Evolutionary conservation across 2,329 filamentous ascomycete species (phyloP).

Genomic region (Penicillium sp.): DNA sequence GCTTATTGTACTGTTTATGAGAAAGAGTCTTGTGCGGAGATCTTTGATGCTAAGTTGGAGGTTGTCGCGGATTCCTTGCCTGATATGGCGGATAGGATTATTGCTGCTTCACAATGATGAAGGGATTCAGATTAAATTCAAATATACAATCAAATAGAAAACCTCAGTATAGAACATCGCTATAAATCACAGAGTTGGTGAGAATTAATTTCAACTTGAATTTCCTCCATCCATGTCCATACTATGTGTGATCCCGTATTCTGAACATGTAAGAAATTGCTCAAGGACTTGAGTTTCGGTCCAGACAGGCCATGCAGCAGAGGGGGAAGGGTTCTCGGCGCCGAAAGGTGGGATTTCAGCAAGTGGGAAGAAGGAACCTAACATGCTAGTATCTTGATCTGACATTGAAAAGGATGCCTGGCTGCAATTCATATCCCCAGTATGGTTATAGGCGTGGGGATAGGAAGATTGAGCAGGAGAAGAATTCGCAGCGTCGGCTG

Average conservation of each 20-base stretch:
- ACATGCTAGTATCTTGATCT: constrained; percentile 6
- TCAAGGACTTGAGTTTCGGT: constrained; percentile 27
- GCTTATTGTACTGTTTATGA: constrained; percentile 61
- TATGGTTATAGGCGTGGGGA: neutral
- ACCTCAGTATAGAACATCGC: no score
- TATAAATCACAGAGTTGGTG: no score
- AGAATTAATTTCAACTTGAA: no score
- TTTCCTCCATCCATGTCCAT: neutral
- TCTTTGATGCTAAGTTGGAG: constrained; percentile 58
- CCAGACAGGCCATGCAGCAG: constrained; percentile 19
- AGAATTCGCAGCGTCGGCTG: no score
- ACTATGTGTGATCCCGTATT: neutral
- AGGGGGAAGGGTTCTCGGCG: constrained; percentile 10
- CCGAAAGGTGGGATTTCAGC: constrained; percentile 22
- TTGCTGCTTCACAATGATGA: neutral
- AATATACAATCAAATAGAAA: neutral
- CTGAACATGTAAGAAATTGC: constrained; percentile 21
- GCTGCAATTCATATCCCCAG: neutral
- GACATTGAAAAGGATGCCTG: neutral
- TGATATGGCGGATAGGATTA: constrained; percentile 50
- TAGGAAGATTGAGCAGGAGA: neutral
- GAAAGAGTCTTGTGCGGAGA: constrained; percentile 53
- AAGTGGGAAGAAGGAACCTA: constrained; percentile 13
- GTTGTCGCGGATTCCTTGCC: constrained; percentile 53
- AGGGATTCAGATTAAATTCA: neutral